These are phyloP conservation scores for Fusarium bulbicola DNA, from an alignment of 2,329 filamentous ascomycete genomes.

Conservation along the genomic window DNA sequence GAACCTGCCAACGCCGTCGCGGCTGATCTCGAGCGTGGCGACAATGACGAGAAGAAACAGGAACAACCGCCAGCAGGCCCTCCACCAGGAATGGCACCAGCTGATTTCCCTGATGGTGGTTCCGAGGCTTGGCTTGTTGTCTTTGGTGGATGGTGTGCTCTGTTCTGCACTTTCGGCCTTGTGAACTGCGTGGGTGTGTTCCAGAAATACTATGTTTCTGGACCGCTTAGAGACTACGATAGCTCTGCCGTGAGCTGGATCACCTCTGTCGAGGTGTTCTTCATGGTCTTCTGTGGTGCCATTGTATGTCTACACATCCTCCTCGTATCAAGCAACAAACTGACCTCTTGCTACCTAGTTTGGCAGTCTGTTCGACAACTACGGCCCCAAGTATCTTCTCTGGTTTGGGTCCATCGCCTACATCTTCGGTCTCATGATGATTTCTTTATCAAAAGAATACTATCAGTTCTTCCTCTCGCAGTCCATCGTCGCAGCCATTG, in stretches of 20 bases:
- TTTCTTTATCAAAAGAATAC: constrained; percentile 58
- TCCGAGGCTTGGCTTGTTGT: constrained; percentile 66
- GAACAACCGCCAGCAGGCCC: constrained; percentile 28
- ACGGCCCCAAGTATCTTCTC: constrained; percentile 68
- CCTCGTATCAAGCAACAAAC: constrained; percentile 11
- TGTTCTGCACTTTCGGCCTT: constrained; percentile 57
- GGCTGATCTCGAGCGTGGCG: constrained; percentile 41
- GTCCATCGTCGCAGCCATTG: constrained; percentile 52
- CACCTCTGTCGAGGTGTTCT: constrained; percentile 61
- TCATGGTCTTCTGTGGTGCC: constrained; percentile 59
- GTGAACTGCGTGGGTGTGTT: constrained; percentile 63
- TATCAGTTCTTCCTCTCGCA: constrained; percentile 58
- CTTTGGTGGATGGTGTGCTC: constrained; percentile 53
- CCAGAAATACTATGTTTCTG: constrained; percentile 65
- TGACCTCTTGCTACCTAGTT: constrained; percentile 42
- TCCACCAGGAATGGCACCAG: constrained; percentile 51
- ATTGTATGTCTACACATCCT: constrained; percentile 47
- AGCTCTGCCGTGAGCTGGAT: constrained; percentile 68
- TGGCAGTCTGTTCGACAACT: constrained; percentile 71
- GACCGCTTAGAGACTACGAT: constrained; percentile 57
- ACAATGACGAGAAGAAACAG: constrained; percentile 19
- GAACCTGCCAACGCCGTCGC: constrained; percentile 44
- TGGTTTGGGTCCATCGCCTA: constrained; percentile 63
- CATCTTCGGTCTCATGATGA: constrained; percentile 73
- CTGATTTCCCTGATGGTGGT: constrained; percentile 69